These are phyloP conservation scores for Thuja plicata DNA, from an alignment of 83 land plant species.

Conservation along the genomic window DNA sequence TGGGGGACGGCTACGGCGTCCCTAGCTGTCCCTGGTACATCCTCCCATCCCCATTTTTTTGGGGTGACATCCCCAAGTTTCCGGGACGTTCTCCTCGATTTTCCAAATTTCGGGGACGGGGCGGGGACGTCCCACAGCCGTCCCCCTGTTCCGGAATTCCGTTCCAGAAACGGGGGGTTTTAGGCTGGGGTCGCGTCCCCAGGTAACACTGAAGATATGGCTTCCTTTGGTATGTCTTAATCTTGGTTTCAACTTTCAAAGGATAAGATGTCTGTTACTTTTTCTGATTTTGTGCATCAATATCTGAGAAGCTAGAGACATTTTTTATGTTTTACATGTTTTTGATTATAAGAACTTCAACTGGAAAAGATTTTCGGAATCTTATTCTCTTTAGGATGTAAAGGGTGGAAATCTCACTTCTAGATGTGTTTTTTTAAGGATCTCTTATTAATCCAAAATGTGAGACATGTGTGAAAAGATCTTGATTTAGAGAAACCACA, in stretches of 20 bases:
- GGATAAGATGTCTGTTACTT: not conserved
- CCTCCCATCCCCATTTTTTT: no score
- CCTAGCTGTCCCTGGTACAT: no score
- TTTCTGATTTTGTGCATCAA: no score
- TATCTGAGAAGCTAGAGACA: not conserved
- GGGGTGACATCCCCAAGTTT: no score
- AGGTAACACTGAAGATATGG: no score
- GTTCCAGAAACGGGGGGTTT: no score
- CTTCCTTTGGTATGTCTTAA: not conserved
- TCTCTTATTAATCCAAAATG: not conserved
- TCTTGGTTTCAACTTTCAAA: not conserved
- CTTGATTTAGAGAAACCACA: not conserved
- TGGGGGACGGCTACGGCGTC: no score
- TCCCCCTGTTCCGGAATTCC: no score
- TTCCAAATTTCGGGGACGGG: no score
- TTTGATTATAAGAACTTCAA: not conserved
- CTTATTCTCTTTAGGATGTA: not conserved
- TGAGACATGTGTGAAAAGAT: not conserved
- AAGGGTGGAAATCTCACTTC: not conserved
- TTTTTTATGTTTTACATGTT: not conserved
- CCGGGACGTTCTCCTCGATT: no score
- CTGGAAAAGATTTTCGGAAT: not conserved
- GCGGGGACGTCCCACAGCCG: no score
- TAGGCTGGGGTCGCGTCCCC: no score
- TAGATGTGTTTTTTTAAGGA: not conserved